These are phyloP conservation scores for Eucalyptus marginata DNA, from an alignment of 345 rosid species.

Conservation along the genomic window DNA sequence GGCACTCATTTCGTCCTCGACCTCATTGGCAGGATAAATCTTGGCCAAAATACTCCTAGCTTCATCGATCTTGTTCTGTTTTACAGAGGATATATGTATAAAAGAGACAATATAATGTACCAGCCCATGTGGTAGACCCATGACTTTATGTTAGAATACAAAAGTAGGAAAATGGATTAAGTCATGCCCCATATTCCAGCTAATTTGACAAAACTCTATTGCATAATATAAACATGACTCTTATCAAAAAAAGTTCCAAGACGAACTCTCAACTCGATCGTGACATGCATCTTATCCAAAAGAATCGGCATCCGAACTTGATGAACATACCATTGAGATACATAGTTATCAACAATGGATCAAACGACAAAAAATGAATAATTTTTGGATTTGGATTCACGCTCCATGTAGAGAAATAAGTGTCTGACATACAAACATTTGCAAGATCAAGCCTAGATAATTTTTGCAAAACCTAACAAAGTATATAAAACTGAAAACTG, in stretches of 20 bases:
- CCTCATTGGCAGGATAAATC: slow-evolving; percentile 55
- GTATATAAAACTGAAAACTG: neutral
- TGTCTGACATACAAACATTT: neutral
- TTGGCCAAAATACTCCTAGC: slow-evolving; percentile 49
- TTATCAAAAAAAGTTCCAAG: neutral
- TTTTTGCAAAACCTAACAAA: neutral
- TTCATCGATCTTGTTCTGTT: slow-evolving; percentile 36
- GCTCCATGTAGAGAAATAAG: neutral
- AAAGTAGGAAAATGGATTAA: neutral
- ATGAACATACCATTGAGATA: neutral
- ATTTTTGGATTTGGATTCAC: neutral
- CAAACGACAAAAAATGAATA: neutral
- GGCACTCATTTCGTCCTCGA: slow-evolving; percentile 40
- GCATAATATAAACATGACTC: no score
- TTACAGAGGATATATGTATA: neutral
- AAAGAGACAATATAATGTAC: neutral
- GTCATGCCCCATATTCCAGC: neutral
- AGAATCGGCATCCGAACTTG: neutral
- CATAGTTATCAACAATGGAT: neutral
- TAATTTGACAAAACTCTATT: neutral
- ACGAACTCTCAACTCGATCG: neutral
- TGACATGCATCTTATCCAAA: neutral
- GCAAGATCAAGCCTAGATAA: neutral
- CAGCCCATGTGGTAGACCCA: neutral
- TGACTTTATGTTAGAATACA: neutral